phyloP scores from a whole-genome alignment of 2,329 filamentous ascomycete species.

The Diaporthe batatas region DNA sequence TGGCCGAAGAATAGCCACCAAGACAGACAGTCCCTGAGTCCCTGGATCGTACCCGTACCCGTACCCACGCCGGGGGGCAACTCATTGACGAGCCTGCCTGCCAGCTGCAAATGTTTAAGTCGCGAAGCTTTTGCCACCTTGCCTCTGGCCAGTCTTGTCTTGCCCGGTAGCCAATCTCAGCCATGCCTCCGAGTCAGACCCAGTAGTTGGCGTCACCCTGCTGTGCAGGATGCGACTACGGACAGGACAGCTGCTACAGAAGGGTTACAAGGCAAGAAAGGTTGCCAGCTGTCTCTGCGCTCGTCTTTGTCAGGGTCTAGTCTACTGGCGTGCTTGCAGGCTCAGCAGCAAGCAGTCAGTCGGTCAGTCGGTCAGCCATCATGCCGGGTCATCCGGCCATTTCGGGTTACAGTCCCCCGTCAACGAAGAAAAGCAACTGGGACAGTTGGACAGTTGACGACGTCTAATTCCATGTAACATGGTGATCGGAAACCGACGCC shows the following conservation, averaged over 20 bases:
- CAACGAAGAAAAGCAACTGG: not conserved
- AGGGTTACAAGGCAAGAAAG: not conserved
- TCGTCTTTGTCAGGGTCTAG: slow-evolving; percentile 5
- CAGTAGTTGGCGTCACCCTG: slow-evolving; percentile 20
- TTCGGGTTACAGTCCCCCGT: not conserved
- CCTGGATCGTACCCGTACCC: not conserved
- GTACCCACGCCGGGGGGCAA: not conserved
- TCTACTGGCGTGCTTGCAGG: too few relatives aligned
- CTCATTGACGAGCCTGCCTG: slow-evolving; percentile 2
- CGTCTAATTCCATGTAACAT: not conserved
- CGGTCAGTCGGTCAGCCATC: not conserved
- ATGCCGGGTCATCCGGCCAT: slow-evolving; percentile 8
- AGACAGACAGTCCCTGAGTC: too few relatives aligned
- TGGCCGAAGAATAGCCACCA: not conserved
- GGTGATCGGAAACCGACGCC: not conserved
- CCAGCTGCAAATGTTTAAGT: slow-evolving; percentile 6
- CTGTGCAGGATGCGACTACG: slow-evolving; percentile 9
- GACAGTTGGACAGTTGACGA: not conserved
- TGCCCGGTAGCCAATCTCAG: slow-evolving; percentile 33
- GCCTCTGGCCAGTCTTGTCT: slow-evolving; percentile 19
- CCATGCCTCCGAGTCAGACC: slow-evolving; percentile 31
- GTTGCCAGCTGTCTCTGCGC: slow-evolving; percentile 21
- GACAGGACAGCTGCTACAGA: not conserved
- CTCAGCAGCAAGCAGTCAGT: not conserved
- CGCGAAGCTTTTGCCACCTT: slow-evolving; percentile 31